phyloP scores from a whole-genome alignment of 2,329 filamentous ascomycete species.

The Magnaporthiopsis incrustans region DNA sequence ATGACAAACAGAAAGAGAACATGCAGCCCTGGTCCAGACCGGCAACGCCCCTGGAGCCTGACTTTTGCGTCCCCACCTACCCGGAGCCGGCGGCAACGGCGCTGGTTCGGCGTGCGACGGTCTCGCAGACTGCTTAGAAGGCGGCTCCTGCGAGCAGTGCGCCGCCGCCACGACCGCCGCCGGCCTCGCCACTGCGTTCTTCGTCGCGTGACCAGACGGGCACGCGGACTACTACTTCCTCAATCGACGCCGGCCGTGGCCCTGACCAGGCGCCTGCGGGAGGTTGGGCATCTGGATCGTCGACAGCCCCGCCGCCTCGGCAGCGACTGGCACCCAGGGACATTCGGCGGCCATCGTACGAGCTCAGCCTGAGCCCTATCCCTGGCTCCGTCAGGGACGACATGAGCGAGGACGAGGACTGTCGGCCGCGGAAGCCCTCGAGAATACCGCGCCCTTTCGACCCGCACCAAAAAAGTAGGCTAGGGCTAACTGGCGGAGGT shows the following conservation, averaged over 20 bases:
- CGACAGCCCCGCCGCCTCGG: neutral
- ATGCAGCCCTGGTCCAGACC: neutral
- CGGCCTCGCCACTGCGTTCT: neutral
- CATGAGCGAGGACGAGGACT: slow-evolving; percentile 5
- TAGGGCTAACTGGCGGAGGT: neutral
- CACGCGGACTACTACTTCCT: neutral
- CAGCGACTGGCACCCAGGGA: neutral
- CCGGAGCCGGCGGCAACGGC: neutral
- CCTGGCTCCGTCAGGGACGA: neutral
- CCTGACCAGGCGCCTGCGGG: no score
- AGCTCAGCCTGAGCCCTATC: slow-evolving; percentile 4
- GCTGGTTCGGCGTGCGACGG: neutral
- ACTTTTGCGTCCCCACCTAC: neutral
- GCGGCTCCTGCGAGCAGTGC: neutral
- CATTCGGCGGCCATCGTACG: slow-evolving; percentile 2
- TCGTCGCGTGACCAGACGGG: neutral
- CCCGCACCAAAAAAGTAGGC: neutral
- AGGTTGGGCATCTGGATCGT: no score
- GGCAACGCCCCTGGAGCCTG: neutral
- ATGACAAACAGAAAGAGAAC: neutral
- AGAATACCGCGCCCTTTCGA: slow-evolving; percentile 1
- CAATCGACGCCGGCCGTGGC: no score
- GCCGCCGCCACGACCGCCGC: neutral
- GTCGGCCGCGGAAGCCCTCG: neutral
- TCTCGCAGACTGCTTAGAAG: slow-evolving; percentile 4